Percentiles rank a stretch among this genome's conserved stretches.
Evolutionary conservation across 2,329 filamentous ascomycete genomes (phyloP).

Genomic region (Alternaria tenuissima): DNA sequence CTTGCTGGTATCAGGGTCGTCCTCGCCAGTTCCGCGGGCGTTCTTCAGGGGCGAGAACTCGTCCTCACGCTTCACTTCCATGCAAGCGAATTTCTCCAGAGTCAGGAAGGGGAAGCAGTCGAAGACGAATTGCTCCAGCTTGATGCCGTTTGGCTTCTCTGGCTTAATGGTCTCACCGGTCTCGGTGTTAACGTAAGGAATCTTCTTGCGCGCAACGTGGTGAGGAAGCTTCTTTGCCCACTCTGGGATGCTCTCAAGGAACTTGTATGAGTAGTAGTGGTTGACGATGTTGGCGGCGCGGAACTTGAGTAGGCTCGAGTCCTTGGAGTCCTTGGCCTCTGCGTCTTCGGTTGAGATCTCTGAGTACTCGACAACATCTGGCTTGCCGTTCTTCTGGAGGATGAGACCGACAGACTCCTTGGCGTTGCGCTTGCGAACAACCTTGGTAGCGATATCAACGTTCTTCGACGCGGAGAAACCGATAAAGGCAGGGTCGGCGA

Average conservation of each 20-base stretch:
- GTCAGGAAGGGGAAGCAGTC: constrained; percentile 93
- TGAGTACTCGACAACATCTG: constrained; percentile 97
- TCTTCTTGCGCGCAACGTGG: constrained; percentile 98
- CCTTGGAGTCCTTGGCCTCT: constrained; percentile 83
- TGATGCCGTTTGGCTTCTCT: constrained; percentile 95
- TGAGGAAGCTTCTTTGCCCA: constrained; percentile 90
- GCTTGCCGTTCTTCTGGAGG: constrained; percentile 91
- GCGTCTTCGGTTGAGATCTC: constrained; percentile 92
- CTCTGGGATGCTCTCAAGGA: constrained; percentile 87
- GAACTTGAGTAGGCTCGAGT: constrained; percentile 87
- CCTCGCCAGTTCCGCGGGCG: constrained; percentile 79
- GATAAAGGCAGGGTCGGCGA: constrained; percentile 96
- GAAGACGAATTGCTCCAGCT: constrained; percentile 99
- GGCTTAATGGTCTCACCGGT: constrained; percentile 86
- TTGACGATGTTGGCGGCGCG: constrained; percentile 99
- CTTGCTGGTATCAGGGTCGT: constrained; percentile 93
- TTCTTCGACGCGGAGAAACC: constrained; percentile 88
- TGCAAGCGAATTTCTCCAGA: constrained; percentile 88
- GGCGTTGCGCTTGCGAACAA: constrained; percentile 97
- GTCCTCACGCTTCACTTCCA: constrained; percentile 96
- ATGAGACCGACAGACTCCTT: constrained; percentile 97
- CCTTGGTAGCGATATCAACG: constrained; percentile 97
- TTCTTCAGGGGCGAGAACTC: constrained; percentile 99
- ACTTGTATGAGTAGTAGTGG: constrained; percentile 97
- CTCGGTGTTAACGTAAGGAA: constrained; percentile 80